Evolutionary conservation across 352 stramenopile species (phyloP).

Genomic region (Plasmopara halstedii): DNA sequence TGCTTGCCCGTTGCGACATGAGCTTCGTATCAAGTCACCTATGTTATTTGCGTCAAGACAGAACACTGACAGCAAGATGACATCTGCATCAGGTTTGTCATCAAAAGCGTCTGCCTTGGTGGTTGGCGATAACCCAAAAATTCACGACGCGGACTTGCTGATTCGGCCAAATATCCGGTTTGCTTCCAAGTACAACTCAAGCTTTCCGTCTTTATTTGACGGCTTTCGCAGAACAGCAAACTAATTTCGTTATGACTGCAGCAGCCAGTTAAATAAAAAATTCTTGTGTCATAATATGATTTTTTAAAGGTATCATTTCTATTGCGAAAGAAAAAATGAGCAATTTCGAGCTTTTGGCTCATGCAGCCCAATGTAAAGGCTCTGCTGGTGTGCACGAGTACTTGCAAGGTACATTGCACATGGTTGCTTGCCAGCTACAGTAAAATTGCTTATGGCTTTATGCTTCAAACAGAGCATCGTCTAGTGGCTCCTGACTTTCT

Average conservation of each 20-base stretch:
- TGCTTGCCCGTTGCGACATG: slow-evolving; percentile 52
- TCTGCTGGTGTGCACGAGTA: slow-evolving; percentile 30
- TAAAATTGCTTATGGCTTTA: not conserved
- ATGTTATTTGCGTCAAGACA: slow-evolving; percentile 1
- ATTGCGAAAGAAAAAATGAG: too few species aligned
- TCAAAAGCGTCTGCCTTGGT: slow-evolving; percentile 2
- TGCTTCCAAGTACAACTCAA: slow-evolving; percentile 35
- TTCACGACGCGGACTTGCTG: slow-evolving; percentile 24
- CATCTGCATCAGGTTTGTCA: slow-evolving; percentile 32
- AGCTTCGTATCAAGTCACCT: slow-evolving; percentile 23
- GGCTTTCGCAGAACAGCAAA: slow-evolving; percentile 19
- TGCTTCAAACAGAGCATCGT: slow-evolving; percentile 27
- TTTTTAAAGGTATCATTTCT: too few species aligned
- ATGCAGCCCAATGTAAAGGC: slow-evolving; percentile 32
- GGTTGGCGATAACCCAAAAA: slow-evolving; percentile 6
- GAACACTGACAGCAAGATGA: slow-evolving; percentile 1
- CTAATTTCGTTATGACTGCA: slow-evolving; percentile 18
- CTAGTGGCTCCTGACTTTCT: slow-evolving; percentile 26
- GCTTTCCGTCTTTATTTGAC: slow-evolving; percentile 42
- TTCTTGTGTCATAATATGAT: too few species aligned
- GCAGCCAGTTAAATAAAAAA: too few species aligned
- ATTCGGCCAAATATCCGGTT: slow-evolving; percentile 71
- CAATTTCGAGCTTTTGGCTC: slow-evolving; percentile 21
- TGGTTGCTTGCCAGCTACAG: not conserved
- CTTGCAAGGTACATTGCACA: slow-evolving; percentile 27